Evolutionary conservation across 164 flowering plant species (phyloP), one percentile per base, ranked within the genome.

Genomic region (Vitis rupestris): DNA sequence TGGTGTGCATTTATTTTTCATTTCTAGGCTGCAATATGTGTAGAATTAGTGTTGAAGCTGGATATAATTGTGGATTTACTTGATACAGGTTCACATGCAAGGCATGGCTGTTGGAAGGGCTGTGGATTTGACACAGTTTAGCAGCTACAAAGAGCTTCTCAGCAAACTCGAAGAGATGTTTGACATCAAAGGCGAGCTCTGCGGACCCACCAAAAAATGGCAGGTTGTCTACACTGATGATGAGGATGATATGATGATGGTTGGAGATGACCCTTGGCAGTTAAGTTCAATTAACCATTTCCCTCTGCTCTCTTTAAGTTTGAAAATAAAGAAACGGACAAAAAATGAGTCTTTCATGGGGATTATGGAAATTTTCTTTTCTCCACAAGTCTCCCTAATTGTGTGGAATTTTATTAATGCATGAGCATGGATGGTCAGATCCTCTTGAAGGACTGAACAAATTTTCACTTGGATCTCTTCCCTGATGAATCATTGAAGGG

Each of bases 81-180:
- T 15, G 16, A 55, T 14, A 37, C 63, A 61, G 63, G 63, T 61
- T 29, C 63, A 61, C 44, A 61, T 61, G 63, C 47, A 61, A 37
- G 63, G 63, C 10, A 61, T 61, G 30, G 49, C 63, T 11, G 63
- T 61, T 11, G 63, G 63, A 37, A 61, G 63, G 17, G 63, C 63
- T 27, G 63, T 61, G 37, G 63, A 61, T 37, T 37, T 61, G 47
- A 29, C 63, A 61, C 44, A 37, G 16, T 29, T 61, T 23, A 37
- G 30, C 4, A 13, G 63, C 44, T 61, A 61, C 49, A 37, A 37
- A 27, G 63, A 61, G 49, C 63, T 61, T 14, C 63, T 61, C 44
- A 3, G 8, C 4, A 61, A 37, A 15, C 63, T 61, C 9, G 63
- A 61, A 37, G 63, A 61, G 49, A 61, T 61, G 63, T 61, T 61